phyloP scores from a whole-genome alignment of 225 moss, liverwort and hornwort genomes.

The Thuidium tamariscinum region DNA sequence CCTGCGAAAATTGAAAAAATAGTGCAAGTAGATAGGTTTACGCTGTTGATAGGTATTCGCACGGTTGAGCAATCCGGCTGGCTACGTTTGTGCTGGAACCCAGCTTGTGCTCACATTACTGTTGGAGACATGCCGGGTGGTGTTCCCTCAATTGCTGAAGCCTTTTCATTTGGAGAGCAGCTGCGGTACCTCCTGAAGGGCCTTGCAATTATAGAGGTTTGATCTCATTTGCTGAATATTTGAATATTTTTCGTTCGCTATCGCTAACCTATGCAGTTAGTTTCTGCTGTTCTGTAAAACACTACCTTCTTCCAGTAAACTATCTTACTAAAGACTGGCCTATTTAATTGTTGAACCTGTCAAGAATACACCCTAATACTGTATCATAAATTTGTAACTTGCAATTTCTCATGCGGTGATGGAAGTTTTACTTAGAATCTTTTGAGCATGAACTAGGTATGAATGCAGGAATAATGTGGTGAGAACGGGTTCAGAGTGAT shows the following conservation, averaged over 20 bases:
- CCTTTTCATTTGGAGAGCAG: slow-evolving; percentile 54
- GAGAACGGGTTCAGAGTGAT: not conserved
- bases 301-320: not conserved
- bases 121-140: slow-evolving; percentile 10
- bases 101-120: slow-evolving; percentile 35
- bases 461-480: not conserved
- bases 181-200: slow-evolving; percentile 45
- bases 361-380: not conserved
- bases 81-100: slow-evolving; percentile 52
- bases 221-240: not conserved
- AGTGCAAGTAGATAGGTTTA: slow-evolving; percentile 39
- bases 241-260: not conserved
- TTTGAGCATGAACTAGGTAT: not conserved
- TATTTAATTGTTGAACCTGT: not conserved
- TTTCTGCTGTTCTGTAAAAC: not conserved
- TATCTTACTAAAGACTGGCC: not conserved
- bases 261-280: not conserved
- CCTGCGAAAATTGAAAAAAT: slow-evolving; percentile 52
- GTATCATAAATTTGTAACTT: not conserved
- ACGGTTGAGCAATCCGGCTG: slow-evolving; percentile 31
- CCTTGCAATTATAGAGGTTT: slow-evolving; percentile 43
- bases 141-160: slow-evolving; percentile 13
- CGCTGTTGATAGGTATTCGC: slow-evolving; percentile 22
- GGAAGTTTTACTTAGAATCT: not conserved
- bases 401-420: not conserved